These are phyloP conservation scores for Gossypium herbaceum DNA, from an alignment of 345 rosid genomes.

Conservation along the genomic window DNA sequence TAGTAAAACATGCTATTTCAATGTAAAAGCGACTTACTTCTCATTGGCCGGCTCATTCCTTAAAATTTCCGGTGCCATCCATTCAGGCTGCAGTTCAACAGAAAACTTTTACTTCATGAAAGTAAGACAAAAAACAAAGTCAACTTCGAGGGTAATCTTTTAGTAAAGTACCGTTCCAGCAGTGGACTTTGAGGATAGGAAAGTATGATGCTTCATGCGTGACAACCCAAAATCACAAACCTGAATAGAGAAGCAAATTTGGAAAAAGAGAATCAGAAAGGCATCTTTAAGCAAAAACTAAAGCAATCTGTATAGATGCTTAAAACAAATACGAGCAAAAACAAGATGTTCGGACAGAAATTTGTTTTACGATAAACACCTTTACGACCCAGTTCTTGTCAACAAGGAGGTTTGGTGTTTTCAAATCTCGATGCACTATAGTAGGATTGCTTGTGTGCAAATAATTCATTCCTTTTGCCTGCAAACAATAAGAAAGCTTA, in stretches of 20 bases:
- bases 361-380: conserved; percentile 34
- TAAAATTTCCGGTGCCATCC: conserved; percentile 99
- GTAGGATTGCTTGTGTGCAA: conserved; percentile 94
- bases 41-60: conserved; percentile 95
- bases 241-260: conserved; percentile 31
- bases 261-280: not conserved
- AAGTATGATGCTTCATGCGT: conserved; percentile 84
- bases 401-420: conserved; percentile 95
- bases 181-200: conserved; percentile 86
- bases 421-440: conserved; percentile 93
- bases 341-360: not conserved
- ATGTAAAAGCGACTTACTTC: conserved; percentile 51
- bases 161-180: conserved; percentile 81
- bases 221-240: conserved; percentile 97
- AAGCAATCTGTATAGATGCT: not conserved
- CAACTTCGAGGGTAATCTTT: not conserved
- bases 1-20: not conserved
- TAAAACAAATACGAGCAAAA: not conserved
- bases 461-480: conserved; percentile 98
- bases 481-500: conserved; percentile 25
- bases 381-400: conserved; percentile 96
- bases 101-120: conserved; percentile 5
- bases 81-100: conserved; percentile 76
- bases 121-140: not conserved
- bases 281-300: conserved; percentile 1